These are phyloP conservation scores for Dactylorhiza incarnata DNA, from an alignment of 106 monocot genomes.

Conservation along the genomic window DNA sequence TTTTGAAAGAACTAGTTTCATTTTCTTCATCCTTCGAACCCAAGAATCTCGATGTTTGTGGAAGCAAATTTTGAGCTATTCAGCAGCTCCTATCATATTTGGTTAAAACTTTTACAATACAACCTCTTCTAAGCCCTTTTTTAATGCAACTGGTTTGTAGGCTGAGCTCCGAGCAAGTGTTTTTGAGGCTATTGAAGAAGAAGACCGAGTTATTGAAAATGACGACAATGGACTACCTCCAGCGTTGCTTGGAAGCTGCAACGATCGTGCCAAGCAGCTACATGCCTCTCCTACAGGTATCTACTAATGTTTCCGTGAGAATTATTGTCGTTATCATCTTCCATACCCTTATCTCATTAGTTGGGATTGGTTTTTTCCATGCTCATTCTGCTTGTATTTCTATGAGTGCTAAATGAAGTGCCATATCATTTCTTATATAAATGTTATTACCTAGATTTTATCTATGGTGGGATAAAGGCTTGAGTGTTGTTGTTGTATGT, in stretches of 20 bases:
- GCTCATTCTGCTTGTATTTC: not conserved
- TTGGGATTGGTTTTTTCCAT: not conserved
- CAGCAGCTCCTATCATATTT: not conserved
- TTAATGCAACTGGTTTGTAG: conserved; percentile 17
- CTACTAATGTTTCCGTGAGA: not conserved
- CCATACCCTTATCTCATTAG: not conserved
- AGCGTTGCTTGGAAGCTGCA: conserved; percentile 90
- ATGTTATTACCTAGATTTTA: not conserved
- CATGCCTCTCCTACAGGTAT: conserved; percentile 96
- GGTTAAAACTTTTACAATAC: conserved; percentile 1
- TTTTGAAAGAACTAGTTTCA: not conserved
- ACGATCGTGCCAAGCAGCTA: conserved; percentile 89
- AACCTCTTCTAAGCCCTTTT: not conserved
- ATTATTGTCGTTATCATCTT: not conserved
- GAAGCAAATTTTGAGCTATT: not conserved
- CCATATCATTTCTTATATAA: not conserved
- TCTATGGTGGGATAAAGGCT: too few species aligned
- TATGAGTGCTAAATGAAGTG: not conserved
- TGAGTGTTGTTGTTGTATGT: not conserved
- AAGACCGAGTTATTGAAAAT: conserved; percentile 71
- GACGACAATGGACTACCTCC: conserved; percentile 61
- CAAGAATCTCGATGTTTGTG: not conserved
- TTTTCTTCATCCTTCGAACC: not conserved
- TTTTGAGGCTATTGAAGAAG: conserved; percentile 98
- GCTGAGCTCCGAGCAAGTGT: conserved; percentile 96